Evolutionary conservation across 2,329 filamentous ascomycete genomes (phyloP).

Genomic region (Xylaria sp.): DNA sequence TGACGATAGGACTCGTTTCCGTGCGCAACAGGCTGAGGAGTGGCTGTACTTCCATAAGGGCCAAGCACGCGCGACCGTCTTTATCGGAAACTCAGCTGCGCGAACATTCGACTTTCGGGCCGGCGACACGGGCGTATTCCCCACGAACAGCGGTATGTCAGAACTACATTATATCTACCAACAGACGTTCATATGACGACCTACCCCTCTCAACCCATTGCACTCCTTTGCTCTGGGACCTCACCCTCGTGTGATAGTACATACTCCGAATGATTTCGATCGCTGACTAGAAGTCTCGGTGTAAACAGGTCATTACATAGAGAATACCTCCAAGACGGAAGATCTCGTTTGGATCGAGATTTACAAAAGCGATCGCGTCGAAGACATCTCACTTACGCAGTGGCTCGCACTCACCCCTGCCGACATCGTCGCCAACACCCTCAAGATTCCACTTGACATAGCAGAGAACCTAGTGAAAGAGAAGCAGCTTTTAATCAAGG

Average conservation of each 20-base stretch:
- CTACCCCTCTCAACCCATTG: neutral
- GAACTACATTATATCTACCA: neutral
- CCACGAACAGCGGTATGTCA: constrained; percentile 67
- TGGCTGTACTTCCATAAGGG: constrained; percentile 78
- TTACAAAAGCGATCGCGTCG: constrained; percentile 74
- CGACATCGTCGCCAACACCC: constrained; percentile 68
- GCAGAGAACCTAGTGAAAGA: constrained; percentile 70
- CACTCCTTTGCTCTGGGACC: neutral
- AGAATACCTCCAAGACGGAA: constrained; percentile 72
- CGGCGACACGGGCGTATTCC: constrained; percentile 76
- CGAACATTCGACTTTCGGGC: constrained; percentile 74
- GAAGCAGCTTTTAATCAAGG: constrained; percentile 66
- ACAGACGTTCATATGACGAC: neutral
- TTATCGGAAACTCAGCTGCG: constrained; percentile 69
- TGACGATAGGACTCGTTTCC: constrained; percentile 1
- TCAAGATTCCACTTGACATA: constrained; percentile 68
- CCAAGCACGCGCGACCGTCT: constrained; percentile 70
- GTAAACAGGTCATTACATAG: constrained; percentile 69
- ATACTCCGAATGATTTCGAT: neutral
- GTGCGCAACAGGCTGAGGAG: constrained; percentile 66
- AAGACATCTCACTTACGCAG: constrained; percentile 73
- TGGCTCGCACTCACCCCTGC: constrained; percentile 76
- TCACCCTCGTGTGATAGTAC: too few species aligned
- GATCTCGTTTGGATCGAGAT: constrained; percentile 76
- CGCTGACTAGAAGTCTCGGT: constrained; percentile 26